Evolutionary conservation across 179 eudicot genomes (phyloP).

Genomic region (Amaranthus tricolor): DNA sequence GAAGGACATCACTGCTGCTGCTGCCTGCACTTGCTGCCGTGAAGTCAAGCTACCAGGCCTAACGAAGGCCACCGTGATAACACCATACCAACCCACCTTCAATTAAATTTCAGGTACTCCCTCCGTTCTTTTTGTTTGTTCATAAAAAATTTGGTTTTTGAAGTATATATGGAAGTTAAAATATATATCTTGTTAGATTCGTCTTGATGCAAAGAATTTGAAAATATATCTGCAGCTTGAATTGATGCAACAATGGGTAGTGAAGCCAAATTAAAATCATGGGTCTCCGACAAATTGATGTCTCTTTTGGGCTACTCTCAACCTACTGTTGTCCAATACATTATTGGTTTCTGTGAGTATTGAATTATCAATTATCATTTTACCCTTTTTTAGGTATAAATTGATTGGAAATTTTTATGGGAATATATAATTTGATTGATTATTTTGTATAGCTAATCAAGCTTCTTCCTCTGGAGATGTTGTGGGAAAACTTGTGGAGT

Average conservation of each 20-base stretch:
- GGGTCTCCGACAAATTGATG: conserved; percentile 92
- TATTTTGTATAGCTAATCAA: conserved; percentile 57
- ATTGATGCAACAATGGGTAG: conserved; percentile 25
- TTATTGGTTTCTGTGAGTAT: conserved; percentile 47
- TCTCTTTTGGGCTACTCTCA: conserved; percentile 71
- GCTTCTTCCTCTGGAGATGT: conserved; percentile 72
- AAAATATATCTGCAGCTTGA: too few species aligned
- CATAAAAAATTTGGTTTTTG: too few species aligned
- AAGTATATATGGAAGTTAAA: too few species aligned
- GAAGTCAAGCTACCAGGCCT: too few species aligned
- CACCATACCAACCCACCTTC: too few species aligned
- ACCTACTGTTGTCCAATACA: conserved; percentile 66
- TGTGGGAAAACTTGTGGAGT: conserved; percentile 49
- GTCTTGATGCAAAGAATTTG: too few species aligned
- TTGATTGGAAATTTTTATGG: not conserved
- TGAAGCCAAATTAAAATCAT: conserved; percentile 54
- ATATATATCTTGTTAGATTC: too few species aligned
- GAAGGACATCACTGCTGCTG: too few species aligned
- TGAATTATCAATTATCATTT: not conserved
- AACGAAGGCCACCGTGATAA: too few species aligned
- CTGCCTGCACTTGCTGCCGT: too few species aligned
- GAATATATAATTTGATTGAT: not conserved
- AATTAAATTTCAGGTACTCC: too few species aligned
- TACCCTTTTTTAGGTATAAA: not conserved
- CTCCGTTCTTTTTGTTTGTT: too few species aligned